Percentiles rank a stretch among this genome's conserved stretches.
Conservation (phyloP, 208 protist species). For the Acanthamoeba castellanii region DNA sequence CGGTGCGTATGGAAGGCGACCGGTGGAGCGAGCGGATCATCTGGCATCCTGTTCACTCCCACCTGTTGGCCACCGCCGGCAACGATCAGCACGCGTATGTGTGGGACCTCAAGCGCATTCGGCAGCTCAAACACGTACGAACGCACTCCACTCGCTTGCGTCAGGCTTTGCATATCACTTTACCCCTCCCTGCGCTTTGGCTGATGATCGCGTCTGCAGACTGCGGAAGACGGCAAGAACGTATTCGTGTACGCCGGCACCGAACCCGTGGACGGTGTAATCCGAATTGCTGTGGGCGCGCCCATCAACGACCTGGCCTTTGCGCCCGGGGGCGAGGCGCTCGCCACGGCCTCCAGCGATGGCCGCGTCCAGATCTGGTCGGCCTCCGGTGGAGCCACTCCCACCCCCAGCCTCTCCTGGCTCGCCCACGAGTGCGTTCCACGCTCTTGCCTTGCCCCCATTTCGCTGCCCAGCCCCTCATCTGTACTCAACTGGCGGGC, state of each 20-base stretch:
- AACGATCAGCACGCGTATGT: constrained; percentile 18
- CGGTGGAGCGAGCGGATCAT: neutral
- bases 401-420: constrained; percentile 36
- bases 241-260: neutral
- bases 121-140: neutral
- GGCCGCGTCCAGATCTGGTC: constrained; percentile 43
- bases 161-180: neutral
- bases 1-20: neutral
- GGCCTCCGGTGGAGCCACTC: neutral
- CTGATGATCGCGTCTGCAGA: neutral
- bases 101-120: constrained; percentile 54
- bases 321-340: neutral
- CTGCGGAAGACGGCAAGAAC: neutral
- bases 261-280: neutral
- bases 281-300: constrained; percentile 16
- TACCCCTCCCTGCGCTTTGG: no score
- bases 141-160: no score
- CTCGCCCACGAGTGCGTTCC: neutral
- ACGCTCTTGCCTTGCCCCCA: neutral
- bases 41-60: constrained; percentile 13
- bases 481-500: neutral
- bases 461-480: neutral
- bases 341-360: constrained; percentile 53
- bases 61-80: constrained; percentile 58
- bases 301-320: constrained; percentile 66